A percentile compares a stretch with the other conserved stretches of the same genome.
phyloP scores from a whole-genome alignment of 805 yeast genomes.

The Suhomyces xylopsoci region DNA sequence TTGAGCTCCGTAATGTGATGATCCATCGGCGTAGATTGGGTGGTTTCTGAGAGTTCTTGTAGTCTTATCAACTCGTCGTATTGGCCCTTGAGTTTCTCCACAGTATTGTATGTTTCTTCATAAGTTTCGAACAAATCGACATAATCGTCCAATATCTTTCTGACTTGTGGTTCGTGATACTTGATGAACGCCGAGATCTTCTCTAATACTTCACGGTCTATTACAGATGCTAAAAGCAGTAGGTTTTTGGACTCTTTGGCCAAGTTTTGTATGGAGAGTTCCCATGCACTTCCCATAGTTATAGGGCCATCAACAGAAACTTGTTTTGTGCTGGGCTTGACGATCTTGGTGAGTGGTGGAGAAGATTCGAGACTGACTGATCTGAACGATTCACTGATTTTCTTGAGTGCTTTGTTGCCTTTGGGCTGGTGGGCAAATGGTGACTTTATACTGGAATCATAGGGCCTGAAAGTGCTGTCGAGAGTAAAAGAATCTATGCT shows the following conservation, averaged over 20 bases:
- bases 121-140: slow-evolving; percentile 25
- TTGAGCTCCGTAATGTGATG: not conserved
- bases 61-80: slow-evolving; percentile 29
- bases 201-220: slow-evolving; percentile 34
- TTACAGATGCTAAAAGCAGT: slow-evolving; percentile 26
- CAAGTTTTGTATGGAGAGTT: slow-evolving; percentile 18
- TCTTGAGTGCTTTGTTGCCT: slow-evolving; percentile 3
- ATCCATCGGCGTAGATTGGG: slow-evolving; percentile 3
- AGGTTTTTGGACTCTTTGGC: slow-evolving; percentile 22
- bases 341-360: not conserved
- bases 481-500: slow-evolving; percentile 20
- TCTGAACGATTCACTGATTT: slow-evolving; percentile 9
- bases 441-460: not conserved
- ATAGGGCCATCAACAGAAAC: not conserved
- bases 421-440: not conserved
- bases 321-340: not conserved
- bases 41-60: slow-evolving; percentile 27
- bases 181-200: slow-evolving; percentile 35
- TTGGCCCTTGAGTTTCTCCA: slow-evolving; percentile 28
- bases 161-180: slow-evolving; percentile 32
- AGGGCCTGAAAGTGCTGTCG: slow-evolving; percentile 21
- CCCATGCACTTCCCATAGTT: slow-evolving; percentile 8
- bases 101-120: slow-evolving; percentile 16
- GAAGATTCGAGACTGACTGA: slow-evolving; percentile 2
- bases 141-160: slow-evolving; percentile 19